Evolutionary conservation across 768 basidiomycete genomes (phyloP).

Genomic region (Mycena kentingensis): DNA sequence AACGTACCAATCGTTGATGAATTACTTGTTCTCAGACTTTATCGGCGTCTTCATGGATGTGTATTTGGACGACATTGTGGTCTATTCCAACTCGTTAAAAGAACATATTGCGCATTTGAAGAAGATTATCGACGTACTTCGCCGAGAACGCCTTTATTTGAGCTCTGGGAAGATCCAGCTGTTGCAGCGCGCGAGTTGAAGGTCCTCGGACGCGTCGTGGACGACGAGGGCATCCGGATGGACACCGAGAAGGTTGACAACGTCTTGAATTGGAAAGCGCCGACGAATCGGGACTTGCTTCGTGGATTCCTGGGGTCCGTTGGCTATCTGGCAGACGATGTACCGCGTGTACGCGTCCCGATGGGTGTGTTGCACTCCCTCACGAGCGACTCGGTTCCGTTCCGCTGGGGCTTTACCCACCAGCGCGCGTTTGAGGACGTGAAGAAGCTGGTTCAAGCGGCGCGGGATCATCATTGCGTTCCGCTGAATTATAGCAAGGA

Average conservation of each 20-base stretch:
- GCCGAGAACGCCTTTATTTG: slow-evolving; percentile 28
- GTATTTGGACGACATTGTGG: slow-evolving; percentile 18
- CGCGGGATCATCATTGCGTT: neutral
- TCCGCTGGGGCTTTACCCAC: neutral
- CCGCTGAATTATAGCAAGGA: slow-evolving; percentile 14
- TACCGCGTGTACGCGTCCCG: slow-evolving; percentile 5
- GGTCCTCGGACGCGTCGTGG: slow-evolving; percentile 30
- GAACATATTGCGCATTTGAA: slow-evolving; percentile 32
- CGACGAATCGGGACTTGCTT: slow-evolving; percentile 24
- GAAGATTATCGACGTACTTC: slow-evolving; percentile 27
- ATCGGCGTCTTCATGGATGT: slow-evolving; percentile 16
- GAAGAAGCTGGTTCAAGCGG: neutral
- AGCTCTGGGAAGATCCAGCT: slow-evolving; percentile 28
- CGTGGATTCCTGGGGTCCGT: slow-evolving; percentile 28
- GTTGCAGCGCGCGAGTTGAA: slow-evolving; percentile 23
- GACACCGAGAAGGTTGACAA: slow-evolving; percentile 34
- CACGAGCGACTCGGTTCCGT: neutral
- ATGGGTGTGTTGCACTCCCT: slow-evolving; percentile 4
- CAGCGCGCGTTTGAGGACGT: neutral
- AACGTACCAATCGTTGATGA: slow-evolving; percentile 38
- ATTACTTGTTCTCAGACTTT: slow-evolving; percentile 21
- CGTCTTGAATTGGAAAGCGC: slow-evolving; percentile 21
- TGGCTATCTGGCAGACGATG: neutral
- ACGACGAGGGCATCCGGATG: slow-evolving; percentile 30
- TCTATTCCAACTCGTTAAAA: slow-evolving; percentile 32